Evolutionary conservation across 148 eudicot species (phyloP), one percentile per base, ranked within the genome.

Genomic region (Persicaria maculosa): DNA sequence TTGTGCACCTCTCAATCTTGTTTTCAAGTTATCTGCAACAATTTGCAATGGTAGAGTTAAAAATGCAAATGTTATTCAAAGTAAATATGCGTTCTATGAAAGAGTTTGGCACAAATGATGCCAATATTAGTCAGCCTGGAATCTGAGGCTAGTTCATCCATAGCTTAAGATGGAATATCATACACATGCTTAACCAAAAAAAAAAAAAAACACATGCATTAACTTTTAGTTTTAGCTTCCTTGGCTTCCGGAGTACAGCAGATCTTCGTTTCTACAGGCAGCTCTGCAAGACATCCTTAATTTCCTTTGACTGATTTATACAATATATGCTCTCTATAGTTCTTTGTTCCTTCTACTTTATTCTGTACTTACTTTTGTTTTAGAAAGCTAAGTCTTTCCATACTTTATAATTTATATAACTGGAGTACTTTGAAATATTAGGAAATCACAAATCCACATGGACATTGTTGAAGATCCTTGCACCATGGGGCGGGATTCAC

Each of bases 391-490:
- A 36, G 6, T 14, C 46, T 25, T 64, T 36, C 2, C 3, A 1
- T 0, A 22, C 44, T 64, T 14, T 64, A 1, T 0, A 22, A n/a
- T 64, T 14, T 64, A 12, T 3, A 5, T 64, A 36, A 64, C 69
- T 64, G 17, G 19, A 64, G 45, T 64, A 12, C 46, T 64, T 65
- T 65, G 19, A 65, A 14, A 11, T 40, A 5, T 65, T 43, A 65
- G 17, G 70, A 17, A 40, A 65, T 4, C 9, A 2, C n/a, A 40
- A 12, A 0, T 65, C 70, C 12, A 1, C 70, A 71, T 71, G 73
- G 73, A 71, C 54, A 22, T 9, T 46, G 40, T 48, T 17, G 73
- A 71, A 48, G 73, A 71, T 71, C 53, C 73, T 3, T 71, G 52
- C 73, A 71, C 73, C 54, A 17, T 47, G 73, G 46, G 73, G 54